Base-by-base conservation (phyloP, 345 rosid genomes). In the Schrenkiella parvula region DNA sequence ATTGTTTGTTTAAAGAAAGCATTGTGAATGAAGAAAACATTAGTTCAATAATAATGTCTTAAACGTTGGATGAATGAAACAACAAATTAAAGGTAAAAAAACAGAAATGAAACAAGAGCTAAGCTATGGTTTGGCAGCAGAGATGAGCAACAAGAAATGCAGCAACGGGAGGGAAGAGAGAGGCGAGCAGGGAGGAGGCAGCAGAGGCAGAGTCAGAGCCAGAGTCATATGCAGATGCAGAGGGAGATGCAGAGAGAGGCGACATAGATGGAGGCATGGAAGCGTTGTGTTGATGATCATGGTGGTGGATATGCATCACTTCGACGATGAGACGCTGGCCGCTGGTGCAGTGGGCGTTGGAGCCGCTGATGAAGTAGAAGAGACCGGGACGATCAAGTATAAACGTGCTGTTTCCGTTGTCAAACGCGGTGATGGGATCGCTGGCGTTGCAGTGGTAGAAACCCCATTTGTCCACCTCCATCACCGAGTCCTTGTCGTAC, bases 281-380 rank as follows among this genome's bases (percentile, higher is more conserved):
- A 19, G 80, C 75, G 1, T 34, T 77, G 73, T 82, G 83, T 18
- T 29, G 61, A 23, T 78, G 76, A 2, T 82, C 41, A 6, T 55
- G 83, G 22, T 60, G 85, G 76, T 89, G 89, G 53, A 60, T 67
- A 38, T 85, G 84, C 90, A 91, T 86, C 13, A 91, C 97, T n/a
- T 86, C 86, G 4, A 87, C 87, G 4, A 86, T 65, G 64, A 91
- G 73, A 8, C 88, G 75, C 80, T 87, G 93, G n/a, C 97, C 96
- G 11, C 67, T 81, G 25, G 57, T 81, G 82, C 97, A 91, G 63
- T 85, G 97, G n/a, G 41, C 41, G 12, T 71, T 55, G 43, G 56
- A 63, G 21, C 93, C 93, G 58, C 90, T 87, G n/a, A 87, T 85
- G 89, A 85, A 89, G 81, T 81, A 91, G 77, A 87, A 89, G 2